phyloP scores from a whole-genome alignment of 352 stramenopile genomes.

The Chrysophaeum taylorii region DNA sequence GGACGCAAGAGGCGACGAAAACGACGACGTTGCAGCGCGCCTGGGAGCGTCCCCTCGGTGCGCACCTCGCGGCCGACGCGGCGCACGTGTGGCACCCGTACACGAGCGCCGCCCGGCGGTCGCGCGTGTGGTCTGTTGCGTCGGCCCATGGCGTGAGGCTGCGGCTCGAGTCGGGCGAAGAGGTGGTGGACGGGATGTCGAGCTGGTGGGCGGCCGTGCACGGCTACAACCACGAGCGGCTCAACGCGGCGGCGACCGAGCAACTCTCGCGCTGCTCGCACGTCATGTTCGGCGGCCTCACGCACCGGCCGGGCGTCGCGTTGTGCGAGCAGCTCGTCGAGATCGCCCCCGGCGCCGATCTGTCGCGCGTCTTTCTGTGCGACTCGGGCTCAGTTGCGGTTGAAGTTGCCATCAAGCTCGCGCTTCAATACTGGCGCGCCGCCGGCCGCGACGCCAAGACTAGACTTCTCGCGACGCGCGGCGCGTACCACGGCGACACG shows the following conservation, averaged over 20 bases:
- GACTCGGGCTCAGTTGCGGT: slow-evolving; percentile 49
- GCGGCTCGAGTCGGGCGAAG: slow-evolving; percentile 13
- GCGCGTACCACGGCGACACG: slow-evolving; percentile 58
- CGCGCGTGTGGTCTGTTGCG: slow-evolving; percentile 5
- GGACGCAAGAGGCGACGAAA: too few species aligned
- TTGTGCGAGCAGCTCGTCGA: slow-evolving; percentile 37
- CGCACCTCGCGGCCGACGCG: slow-evolving; percentile 6
- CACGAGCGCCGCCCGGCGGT: slow-evolving; percentile 15
- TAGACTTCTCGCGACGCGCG: slow-evolving; percentile 47
- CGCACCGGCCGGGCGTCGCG: slow-evolving; percentile 42
- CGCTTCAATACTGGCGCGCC: slow-evolving; percentile 49
- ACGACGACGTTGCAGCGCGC: background rate
- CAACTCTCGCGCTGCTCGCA: slow-evolving; percentile 52
- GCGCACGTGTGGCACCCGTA: slow-evolving; percentile 20
- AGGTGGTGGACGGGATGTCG: slow-evolving; percentile 23
- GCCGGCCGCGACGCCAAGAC: slow-evolving; percentile 29
- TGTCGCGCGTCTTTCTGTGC: slow-evolving; percentile 50
- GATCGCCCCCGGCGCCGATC: slow-evolving; percentile 25
- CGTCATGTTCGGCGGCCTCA: slow-evolving; percentile 60
- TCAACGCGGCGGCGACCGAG: slow-evolving; percentile 41
- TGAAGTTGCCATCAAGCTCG: slow-evolving; percentile 61
- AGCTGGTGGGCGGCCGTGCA: slow-evolving; percentile 39
- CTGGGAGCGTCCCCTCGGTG: background rate
- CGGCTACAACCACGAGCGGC: slow-evolving; percentile 44
- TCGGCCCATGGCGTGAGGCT: slow-evolving; percentile 14